These are phyloP conservation scores for Amesomyces nigricolor DNA, from an alignment of 2,329 filamentous ascomycete genomes.

Conservation along the genomic window DNA sequence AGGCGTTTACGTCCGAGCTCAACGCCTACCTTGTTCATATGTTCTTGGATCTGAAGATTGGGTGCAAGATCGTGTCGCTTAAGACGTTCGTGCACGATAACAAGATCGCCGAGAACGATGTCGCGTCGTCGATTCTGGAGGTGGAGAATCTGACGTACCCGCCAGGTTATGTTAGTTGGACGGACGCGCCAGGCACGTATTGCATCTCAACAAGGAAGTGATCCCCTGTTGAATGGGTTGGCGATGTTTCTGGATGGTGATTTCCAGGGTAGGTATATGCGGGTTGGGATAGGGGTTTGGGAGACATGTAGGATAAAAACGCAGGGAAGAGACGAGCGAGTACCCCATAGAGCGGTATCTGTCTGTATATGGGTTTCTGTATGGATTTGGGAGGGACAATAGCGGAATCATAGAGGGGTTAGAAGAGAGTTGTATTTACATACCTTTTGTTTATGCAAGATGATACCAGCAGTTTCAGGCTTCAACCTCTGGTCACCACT, in stretches of 20 bases:
- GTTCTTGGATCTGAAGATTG: conserved; percentile 88
- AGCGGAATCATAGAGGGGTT: neutral
- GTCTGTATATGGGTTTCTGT: conserved; percentile 1
- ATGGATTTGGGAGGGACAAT: neutral
- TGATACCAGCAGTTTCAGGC: neutral
- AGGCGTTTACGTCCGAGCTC: conserved; percentile 83
- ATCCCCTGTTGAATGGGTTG: conserved; percentile 5
- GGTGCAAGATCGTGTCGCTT: conserved; percentile 83
- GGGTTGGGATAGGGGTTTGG: neutral
- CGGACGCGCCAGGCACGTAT: conserved; percentile 74
- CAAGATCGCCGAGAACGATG: conserved; percentile 71
- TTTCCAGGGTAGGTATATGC: conserved; percentile 6
- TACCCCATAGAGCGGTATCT: conserved; percentile 1
- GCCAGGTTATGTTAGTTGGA: conserved; percentile 86
- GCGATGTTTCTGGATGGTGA: conserved; percentile 8
- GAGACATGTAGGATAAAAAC: neutral
- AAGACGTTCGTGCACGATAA: conserved; percentile 83
- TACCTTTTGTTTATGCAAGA: conserved; percentile 4
- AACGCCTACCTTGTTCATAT: conserved; percentile 82
- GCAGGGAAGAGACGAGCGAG: conserved; percentile 12
- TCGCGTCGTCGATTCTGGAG: conserved; percentile 73
- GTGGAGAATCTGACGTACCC: conserved; percentile 60
- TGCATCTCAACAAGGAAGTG: conserved; percentile 74
- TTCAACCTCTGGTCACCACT: neutral
- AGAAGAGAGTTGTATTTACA: conserved; percentile 5